phyloP scores from a whole-genome alignment of 768 basidiomycete genomes.

The Clathrus columnatus region DNA sequence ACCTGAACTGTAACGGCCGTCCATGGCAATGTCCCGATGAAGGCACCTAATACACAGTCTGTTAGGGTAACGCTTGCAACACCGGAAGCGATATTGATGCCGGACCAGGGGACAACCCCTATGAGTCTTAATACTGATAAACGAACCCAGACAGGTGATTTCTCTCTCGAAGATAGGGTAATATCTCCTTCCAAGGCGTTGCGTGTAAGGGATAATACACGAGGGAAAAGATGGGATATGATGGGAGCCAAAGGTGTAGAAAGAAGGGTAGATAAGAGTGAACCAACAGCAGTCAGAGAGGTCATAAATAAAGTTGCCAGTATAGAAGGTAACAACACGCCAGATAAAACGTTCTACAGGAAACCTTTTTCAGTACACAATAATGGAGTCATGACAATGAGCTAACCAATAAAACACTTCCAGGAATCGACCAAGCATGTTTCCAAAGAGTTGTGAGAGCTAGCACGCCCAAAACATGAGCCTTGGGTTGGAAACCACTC shows the following conservation, averaged over 20 bases:
- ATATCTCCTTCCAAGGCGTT: constrained; percentile 62
- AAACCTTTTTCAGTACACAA: constrained; percentile 12
- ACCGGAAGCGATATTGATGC: constrained; percentile 94
- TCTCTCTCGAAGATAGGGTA: constrained; percentile 23
- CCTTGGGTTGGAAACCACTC: constrained; percentile 50
- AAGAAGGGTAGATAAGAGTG: constrained; percentile 70
- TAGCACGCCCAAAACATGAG: constrained; percentile 77
- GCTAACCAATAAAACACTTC: constrained; percentile 83
- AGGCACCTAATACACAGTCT: constrained; percentile 73
- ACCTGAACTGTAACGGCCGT: constrained; percentile 89
- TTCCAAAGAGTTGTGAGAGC: constrained; percentile 86
- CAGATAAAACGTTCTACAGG: constrained; percentile 76
- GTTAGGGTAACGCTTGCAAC: constrained; percentile 72
- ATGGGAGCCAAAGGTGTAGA: constrained; percentile 79
- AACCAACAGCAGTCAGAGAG: constrained; percentile 79
- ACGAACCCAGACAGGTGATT: constrained; percentile 60
- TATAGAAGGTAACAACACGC: constrained; percentile 76
- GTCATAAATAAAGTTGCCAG: constrained; percentile 78
- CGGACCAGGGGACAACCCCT: constrained; percentile 94
- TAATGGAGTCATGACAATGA: constrained; percentile 13
- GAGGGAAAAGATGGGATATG: constrained; percentile 72
- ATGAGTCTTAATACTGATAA: constrained; percentile 81
- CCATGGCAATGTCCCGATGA: constrained; percentile 82
- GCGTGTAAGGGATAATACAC: constrained; percentile 77
- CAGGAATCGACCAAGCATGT: constrained; percentile 95